Base-by-base conservation (phyloP, 495 filamentous ascomycete genomes). In the Aspergillus carlsbadensis region DNA sequence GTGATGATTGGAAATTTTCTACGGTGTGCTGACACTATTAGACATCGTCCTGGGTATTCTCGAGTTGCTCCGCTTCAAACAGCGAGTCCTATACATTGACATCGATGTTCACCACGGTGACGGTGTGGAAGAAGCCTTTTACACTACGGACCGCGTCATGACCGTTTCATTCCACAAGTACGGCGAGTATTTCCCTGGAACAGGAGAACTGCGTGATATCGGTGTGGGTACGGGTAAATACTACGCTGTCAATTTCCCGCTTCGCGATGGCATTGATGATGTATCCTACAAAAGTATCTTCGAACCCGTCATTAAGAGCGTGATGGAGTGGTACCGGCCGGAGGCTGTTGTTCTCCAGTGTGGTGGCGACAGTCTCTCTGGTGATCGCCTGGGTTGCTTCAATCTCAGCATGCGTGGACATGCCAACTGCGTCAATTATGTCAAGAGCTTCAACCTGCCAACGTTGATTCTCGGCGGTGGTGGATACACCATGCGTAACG, bases 71-170 rank as follows among this genome's bases (percentile, higher is more conserved):
- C 88, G 94, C 52, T 91, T 89, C 78, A 92, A 96, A 60, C 88
- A 92, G 62, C 85, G 94, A 56, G 94, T 98, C 7, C 82, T 98
- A 22, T 98, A 98, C 71, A 89, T 98, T 59, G 94, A 98, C 69
- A 98, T 98, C 62, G 94, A 98, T 71, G 95, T 98, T 15, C 94
- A 98, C 71, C 94, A 98, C 64, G 94, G 94, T 37, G 94, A 98
- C 68, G 94, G 94, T 57, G 94, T 98, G 20, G 94, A 98, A 70
- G 93, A 98, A 66, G 94, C 94, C 6, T 98, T 98, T 64, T 96
- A 95, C 66, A 94, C 92, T 17, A 98, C 94, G 14, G 93, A 98
- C 74, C 86, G 94, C 63, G 94, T 98, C 66, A 96, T 98, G 93
- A 98, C 95, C 0, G 87, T 92, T 36, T 96, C 91, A 14, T 98